phyloP scores from a whole-genome alignment of 2,329 filamentous ascomycete species.

The Aspergillus proliferans region DNA sequence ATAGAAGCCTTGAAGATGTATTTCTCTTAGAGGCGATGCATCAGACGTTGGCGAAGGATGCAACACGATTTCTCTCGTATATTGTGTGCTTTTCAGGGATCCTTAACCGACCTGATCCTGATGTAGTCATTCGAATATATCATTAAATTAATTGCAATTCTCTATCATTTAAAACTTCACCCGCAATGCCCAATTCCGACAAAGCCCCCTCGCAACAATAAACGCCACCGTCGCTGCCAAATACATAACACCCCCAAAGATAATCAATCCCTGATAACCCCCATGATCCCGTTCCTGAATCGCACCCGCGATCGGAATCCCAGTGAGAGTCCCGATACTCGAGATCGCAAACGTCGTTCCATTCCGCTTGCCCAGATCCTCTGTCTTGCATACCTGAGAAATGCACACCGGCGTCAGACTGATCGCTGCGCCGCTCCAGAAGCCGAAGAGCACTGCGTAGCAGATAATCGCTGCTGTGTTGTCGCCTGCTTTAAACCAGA shows the following conservation, averaged over 20 bases:
- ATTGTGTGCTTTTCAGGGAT: too few relatives aligned
- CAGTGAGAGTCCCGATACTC: conserved; percentile 17
- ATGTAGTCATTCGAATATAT: too few relatives aligned
- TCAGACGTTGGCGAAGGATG: too few relatives aligned
- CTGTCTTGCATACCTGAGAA: conserved; percentile 40
- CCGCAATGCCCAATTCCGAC: conserved; percentile 14
- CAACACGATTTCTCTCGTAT: too few relatives aligned
- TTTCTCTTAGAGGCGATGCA: too few relatives aligned
- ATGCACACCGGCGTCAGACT: conserved; percentile 39
- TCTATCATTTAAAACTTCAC: conserved; percentile 10
- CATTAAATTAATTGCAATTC: too few relatives aligned
- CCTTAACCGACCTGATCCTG: too few relatives aligned
- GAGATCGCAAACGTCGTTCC: conserved; percentile 25
- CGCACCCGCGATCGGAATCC: conserved; percentile 16
- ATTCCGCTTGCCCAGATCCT: conserved; percentile 37
- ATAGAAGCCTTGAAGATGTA: too few relatives aligned
- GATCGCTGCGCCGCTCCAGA: conserved; percentile 32
- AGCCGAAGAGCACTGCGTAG: conserved; percentile 24
- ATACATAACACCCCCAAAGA: conserved; percentile 21
- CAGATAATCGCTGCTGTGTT: conserved; percentile 16
- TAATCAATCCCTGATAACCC: conserved; percentile 13
- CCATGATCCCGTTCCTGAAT: conserved; percentile 4
- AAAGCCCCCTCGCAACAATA: conserved; percentile 16
- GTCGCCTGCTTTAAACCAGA: conserved; percentile 17
- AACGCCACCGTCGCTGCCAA: conserved; percentile 18